These are phyloP conservation scores for Ascochyta lentis DNA, from an alignment of 2,329 filamentous ascomycete genomes.

Conservation along the genomic window DNA sequence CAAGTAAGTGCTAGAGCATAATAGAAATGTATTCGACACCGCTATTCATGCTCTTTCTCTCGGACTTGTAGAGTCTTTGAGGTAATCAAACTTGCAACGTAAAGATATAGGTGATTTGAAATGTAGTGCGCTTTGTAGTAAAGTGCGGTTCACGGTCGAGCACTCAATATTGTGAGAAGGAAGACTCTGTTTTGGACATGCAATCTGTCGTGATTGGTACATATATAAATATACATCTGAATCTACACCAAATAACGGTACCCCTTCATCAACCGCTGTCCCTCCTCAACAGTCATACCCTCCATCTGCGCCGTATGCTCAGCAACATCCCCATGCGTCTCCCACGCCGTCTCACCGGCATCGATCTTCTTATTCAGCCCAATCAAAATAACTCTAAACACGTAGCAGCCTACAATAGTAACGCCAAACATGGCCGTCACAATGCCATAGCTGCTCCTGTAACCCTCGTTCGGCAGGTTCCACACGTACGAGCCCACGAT, in stretches of 20 bases:
- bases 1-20: too few species aligned
- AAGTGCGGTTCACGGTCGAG: too few species aligned
- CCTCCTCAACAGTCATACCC: conserved; percentile 40
- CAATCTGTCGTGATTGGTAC: too few species aligned
- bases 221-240: too few species aligned
- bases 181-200: too few species aligned
- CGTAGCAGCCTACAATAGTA: conserved; percentile 60
- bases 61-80: too few species aligned
- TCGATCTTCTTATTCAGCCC: conserved; percentile 43
- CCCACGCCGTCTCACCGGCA: conserved; percentile 38
- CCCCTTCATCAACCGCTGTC: conserved; percentile 34
- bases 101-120: too few species aligned
- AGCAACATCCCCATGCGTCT: conserved; percentile 35
- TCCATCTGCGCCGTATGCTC: conserved; percentile 40
- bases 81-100: too few species aligned
- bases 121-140: too few species aligned
- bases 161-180: too few species aligned
- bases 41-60: too few species aligned
- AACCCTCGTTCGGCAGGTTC: conserved; percentile 65
- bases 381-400: conserved; percentile 39
- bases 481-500: conserved; percentile 68
- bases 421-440: conserved; percentile 70
- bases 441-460: conserved; percentile 69
- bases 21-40: too few species aligned
- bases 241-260: conserved; percentile 44